Percentiles rank a stretch among this genome's conserved stretches.
Evolutionary conservation across 495 filamentous ascomycete genomes (phyloP).

Genomic region (Penicillium waksmanii): DNA sequence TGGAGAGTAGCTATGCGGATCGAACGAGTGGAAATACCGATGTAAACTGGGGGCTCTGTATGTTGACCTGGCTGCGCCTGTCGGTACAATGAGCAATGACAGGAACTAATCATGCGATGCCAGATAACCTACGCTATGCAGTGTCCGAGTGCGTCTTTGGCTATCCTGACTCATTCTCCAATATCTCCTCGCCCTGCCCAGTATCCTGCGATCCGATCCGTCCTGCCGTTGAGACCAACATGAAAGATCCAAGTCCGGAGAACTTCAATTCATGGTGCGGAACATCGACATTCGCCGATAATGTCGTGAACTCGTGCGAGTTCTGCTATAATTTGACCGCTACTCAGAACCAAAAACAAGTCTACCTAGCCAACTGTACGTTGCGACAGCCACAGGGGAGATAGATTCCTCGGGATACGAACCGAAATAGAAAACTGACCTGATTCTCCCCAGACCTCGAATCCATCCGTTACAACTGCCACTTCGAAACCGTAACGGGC

Average conservation of each 20-base stretch:
- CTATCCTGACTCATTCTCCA: conserved; percentile 38
- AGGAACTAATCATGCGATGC: neutral
- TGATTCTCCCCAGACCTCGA: conserved; percentile 46
- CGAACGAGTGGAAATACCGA: conserved; percentile 53
- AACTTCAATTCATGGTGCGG: conserved; percentile 41
- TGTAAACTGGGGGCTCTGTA: conserved; percentile 64
- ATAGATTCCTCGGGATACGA: neutral
- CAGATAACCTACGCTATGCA: conserved; percentile 56
- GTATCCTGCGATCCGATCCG: conserved; percentile 44
- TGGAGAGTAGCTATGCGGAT: conserved; percentile 58
- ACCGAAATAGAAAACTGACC: conserved; percentile 6
- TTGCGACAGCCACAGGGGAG: neutral
- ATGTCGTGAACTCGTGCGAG: conserved; percentile 46
- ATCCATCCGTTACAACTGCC: conserved; percentile 54
- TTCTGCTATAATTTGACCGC: conserved; percentile 49
- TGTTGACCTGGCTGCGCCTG: conserved; percentile 19
- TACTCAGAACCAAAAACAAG: conserved; percentile 26
- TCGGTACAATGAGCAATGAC: conserved; percentile 7
- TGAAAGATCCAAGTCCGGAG: conserved; percentile 31
- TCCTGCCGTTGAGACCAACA: conserved; percentile 37
- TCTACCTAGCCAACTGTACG: conserved; percentile 57
- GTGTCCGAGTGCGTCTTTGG: conserved; percentile 51
- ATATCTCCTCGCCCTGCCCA: conserved; percentile 47
- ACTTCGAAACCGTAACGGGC: conserved; percentile 39
- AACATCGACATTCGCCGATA: conserved; percentile 43